phyloP scores from a whole-genome alignment of 352 stramenopile species.

The Globisporangium camurandrum region DNA sequence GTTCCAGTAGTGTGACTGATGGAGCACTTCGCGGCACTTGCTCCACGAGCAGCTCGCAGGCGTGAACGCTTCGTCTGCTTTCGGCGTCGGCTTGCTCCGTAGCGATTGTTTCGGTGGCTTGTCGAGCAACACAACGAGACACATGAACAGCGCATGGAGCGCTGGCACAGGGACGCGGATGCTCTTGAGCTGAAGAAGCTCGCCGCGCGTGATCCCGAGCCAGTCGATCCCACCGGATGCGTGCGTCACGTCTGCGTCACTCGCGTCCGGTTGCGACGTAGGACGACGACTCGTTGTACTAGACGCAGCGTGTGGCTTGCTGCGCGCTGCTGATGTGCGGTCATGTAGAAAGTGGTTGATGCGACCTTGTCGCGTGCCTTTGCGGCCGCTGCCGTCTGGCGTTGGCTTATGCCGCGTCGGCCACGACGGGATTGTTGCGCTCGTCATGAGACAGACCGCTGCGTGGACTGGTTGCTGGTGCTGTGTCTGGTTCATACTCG shows the following conservation, averaged over 20 bases:
- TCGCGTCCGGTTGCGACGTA: constrained; percentile 1
- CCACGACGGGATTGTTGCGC: constrained; percentile 47
- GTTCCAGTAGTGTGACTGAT: constrained; percentile 39
- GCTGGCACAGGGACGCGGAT: constrained; percentile 62
- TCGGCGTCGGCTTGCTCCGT: constrained; percentile 28
- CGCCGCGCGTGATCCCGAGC: constrained; percentile 57
- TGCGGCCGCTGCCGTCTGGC: constrained; percentile 40
- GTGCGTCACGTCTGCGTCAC: constrained; percentile 12
- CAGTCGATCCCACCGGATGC: constrained; percentile 36
- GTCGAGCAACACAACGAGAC: constrained; percentile 57
- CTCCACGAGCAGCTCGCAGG: constrained; percentile 55
- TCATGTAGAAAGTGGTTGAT: constrained; percentile 63
- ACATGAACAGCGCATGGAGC: constrained; percentile 77
- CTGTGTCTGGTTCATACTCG: not conserved
- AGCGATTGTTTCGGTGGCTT: constrained; percentile 29
- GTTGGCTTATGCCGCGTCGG: constrained; percentile 47
- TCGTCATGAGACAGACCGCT: constrained; percentile 46
- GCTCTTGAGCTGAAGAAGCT: constrained; percentile 52
- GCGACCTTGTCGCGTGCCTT: constrained; percentile 42
- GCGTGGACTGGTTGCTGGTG: not conserved
- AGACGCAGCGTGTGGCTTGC: not conserved
- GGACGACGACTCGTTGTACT: not conserved
- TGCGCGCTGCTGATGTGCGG: constrained; percentile 2
- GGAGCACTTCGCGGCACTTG: constrained; percentile 47
- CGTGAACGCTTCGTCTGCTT: constrained; percentile 44